Evolutionary conservation across 441 rosid species (phyloP), one percentile per base, ranked within the genome.

Genomic region (Jatropha podagrica): DNA sequence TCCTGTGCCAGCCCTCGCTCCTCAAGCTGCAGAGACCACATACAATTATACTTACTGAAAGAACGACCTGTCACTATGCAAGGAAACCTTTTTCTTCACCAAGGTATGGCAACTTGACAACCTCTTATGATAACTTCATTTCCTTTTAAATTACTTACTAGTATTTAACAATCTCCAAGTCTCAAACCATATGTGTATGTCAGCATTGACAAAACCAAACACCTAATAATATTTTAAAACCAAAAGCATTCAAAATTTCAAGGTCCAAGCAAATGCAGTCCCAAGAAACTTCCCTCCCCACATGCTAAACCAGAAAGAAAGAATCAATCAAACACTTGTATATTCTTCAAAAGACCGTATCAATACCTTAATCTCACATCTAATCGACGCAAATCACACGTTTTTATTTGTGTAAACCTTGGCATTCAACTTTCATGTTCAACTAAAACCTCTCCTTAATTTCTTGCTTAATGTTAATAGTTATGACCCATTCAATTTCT

Each of bases 401-500:
- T 18, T 15, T 26, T 37, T 10, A 23, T n/a, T 38, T 40, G 23
- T 0, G 3, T 69, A 69, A 73, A 65, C 62, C 69, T 67, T 42
- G 81, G 76, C 58, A 37, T 70, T 56, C 69, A 72, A 78, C 69
- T 77, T 51, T 44, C 48, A 44, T 44, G 9, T 44, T 44, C 48
- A 44, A 44, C 78, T 41, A 23, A 27, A 61, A 54, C 51, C 38
- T 3, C 46, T 49, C 68, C 8, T 54, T 14, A 4, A 40, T 71
- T 46, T 37, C 76, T 27, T 61, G 54, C 68, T 68, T 65, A 17
- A 54, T 15, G 48, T 44, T 44, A 44, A 32, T 32, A 12, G 17
- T 10, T 54, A 48, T 8, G 83, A 80, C 80, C 77, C 23, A 46
- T 81, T 79, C 79, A 78, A 69, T 52, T 55, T 44, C 5, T 54